These are phyloP conservation scores for Thielaviopsis euricoi DNA, from an alignment of 2,329 filamentous ascomycete genomes.

Conservation along the genomic window DNA sequence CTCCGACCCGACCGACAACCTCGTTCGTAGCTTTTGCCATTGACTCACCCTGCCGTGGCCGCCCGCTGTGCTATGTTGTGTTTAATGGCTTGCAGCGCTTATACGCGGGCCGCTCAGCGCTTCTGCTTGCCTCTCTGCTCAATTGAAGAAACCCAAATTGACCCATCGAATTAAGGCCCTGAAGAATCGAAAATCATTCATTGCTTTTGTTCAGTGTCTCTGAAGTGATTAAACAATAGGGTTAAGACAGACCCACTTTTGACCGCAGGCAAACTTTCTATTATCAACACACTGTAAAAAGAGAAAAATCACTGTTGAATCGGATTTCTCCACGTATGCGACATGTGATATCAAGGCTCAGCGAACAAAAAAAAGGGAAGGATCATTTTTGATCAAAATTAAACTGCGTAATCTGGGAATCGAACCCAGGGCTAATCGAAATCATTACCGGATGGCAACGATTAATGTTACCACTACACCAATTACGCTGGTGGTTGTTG, in stretches of 20 bases:
- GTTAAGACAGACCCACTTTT: neutral
- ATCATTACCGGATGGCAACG: conserved; percentile 3
- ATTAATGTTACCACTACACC: conserved; percentile 6
- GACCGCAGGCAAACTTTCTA: neutral
- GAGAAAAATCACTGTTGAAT: too few species aligned
- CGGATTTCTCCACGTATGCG: too few species aligned
- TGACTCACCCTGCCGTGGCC: neutral
- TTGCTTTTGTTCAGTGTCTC: neutral
- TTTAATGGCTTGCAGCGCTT: neutral
- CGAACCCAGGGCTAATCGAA: conserved; percentile 5
- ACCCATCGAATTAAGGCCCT: too few species aligned
- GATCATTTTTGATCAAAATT: neutral
- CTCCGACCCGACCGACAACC: too few species aligned
- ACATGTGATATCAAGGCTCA: too few species aligned
- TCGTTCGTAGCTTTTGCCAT: too few species aligned
- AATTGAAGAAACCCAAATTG: too few species aligned
- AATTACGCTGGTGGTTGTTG: neutral
- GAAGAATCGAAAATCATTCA: too few species aligned
- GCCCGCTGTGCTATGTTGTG: too few species aligned
- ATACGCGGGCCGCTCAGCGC: neutral
- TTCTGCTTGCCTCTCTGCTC: neutral
- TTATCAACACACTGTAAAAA: neutral
- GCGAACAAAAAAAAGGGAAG: too few species aligned
- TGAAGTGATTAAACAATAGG: neutral
- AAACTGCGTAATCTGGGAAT: conserved; percentile 3